A percentile compares a stretch with the other conserved stretches of the same genome.
Evolutionary conservation across 495 filamentous ascomycete species (phyloP).

Genomic region (Darksidea phi): DNA sequence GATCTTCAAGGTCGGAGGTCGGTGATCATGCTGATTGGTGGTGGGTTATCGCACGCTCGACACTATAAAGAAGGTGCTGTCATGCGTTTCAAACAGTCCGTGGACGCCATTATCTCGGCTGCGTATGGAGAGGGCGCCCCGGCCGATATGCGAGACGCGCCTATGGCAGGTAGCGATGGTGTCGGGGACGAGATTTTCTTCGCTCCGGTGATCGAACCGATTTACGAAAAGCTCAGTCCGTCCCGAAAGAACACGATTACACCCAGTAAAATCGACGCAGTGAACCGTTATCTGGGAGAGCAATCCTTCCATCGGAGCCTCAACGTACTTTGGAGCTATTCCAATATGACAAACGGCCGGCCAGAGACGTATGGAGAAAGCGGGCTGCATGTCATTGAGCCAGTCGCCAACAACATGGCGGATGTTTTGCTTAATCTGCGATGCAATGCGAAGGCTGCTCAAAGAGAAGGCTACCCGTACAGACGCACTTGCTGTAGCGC

Average conservation of each 20-base stretch:
- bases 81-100: slow-evolving; percentile 49
- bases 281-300: slow-evolving; percentile 57
- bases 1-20: slow-evolving; percentile 19
- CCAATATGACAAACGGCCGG: slow-evolving; percentile 46
- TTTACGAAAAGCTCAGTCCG: slow-evolving; percentile 50
- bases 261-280: slow-evolving; percentile 51
- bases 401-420: slow-evolving; percentile 50
- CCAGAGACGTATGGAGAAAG: slow-evolving; percentile 47
- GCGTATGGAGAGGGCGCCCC: neutral
- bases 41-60: slow-evolving; percentile 59
- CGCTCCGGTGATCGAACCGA: slow-evolving; percentile 56
- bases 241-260: slow-evolving; percentile 51
- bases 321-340: slow-evolving; percentile 55
- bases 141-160: neutral
- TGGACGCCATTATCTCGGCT: slow-evolving; percentile 45
- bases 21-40: slow-evolving; percentile 47
- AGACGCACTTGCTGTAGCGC: slow-evolving; percentile 59
- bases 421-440: slow-evolving; percentile 58
- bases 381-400: slow-evolving; percentile 55
- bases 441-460: slow-evolving; percentile 53
- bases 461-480: slow-evolving; percentile 46
- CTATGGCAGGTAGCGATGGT: slow-evolving; percentile 29
- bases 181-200: slow-evolving; percentile 43
- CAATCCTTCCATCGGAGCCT: slow-evolving; percentile 45
- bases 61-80: slow-evolving; percentile 50